Evolutionary conservation across 2,329 filamentous ascomycete species (phyloP), one percentile per base, ranked within the genome.

Genomic region (Fusarium mundagurra): DNA sequence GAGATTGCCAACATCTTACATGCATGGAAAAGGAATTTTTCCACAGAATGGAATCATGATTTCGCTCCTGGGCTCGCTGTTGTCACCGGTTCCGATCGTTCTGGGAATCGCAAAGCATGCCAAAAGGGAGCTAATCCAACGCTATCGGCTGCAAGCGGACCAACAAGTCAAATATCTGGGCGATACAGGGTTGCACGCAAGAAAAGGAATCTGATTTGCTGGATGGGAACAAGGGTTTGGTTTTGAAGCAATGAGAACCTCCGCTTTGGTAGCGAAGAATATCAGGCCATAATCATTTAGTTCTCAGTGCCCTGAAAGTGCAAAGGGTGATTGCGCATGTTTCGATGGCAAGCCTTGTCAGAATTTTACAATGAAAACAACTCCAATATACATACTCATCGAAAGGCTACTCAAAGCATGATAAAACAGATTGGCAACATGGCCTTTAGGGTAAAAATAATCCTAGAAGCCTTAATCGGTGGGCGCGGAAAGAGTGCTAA

Each of bases 321-420:
- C 3, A 8, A 2, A 34, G 6, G 5, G 6, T 14, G 9, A 5
- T 34, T 20, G 12, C 6, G 6, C 31, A 51, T 1, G 3, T 3
- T 24, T 24, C 12, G 2, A 4, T 12, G 5, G 7, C 8, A 4
- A 24, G 17, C 7, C 1, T 3, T 4, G 5, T 18, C 4, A 24
- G 11, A 24, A 33, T 14, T 18, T 13, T 5, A 9, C 29, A 18
- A 8, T 10, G 13, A 5, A 22, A 12, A 33, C 8, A 20, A 24
- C 9, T 3, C 16, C 8, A 24, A 14, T 2, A 2, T 14, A 3
- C 8, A 51, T 5, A 24, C 16, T 10, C 9, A 18, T 51, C 4
- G 4, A 14, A 5, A 34, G 8, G 20, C 20, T n/a, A 33, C 16
- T 18, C 8, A 20, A 8, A 18, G 2, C 22, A n/a, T 3, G 11